These are phyloP conservation scores for Clausena lansium DNA, from an alignment of 345 rosid genomes.

Conservation along the genomic window DNA sequence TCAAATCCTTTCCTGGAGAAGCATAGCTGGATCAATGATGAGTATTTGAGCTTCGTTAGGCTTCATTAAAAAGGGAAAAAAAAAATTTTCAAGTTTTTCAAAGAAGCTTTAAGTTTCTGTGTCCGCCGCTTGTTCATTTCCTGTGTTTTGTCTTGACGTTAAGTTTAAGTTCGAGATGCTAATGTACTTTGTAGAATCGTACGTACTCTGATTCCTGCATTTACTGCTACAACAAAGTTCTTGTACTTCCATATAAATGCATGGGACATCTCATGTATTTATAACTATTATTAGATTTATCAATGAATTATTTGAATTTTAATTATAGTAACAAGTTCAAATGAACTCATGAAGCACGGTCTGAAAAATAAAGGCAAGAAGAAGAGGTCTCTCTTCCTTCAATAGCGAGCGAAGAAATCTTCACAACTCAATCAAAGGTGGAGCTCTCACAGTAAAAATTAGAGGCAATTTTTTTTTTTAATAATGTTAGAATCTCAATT, in stretches of 20 bases:
- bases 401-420: too few species aligned
- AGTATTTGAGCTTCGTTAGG: conserved; percentile 22
- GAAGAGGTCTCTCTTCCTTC: too few species aligned
- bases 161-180: neutral
- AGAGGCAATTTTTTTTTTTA: too few species aligned
- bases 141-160: neutral
- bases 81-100: neutral
- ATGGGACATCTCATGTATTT: neutral
- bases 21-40: conserved; percentile 37
- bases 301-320: neutral
- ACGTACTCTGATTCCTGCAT: neutral
- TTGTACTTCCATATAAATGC: neutral
- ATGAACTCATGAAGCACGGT: too few species aligned
- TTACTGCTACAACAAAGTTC: neutral
- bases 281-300: neutral
- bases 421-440: too few species aligned
- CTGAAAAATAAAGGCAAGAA: too few species aligned
- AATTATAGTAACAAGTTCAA: neutral
- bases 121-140: neutral
- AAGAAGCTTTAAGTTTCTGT: neutral
- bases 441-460: too few species aligned
- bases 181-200: neutral
- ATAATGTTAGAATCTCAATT: too few species aligned
- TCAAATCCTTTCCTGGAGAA: conserved; percentile 39
- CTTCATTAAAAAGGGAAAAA: neutral